A percentile compares a stretch with the other conserved stretches of the same genome.
Conservation (phyloP, 305 asterid genomes). For the Fraxinus latifolia region DNA sequence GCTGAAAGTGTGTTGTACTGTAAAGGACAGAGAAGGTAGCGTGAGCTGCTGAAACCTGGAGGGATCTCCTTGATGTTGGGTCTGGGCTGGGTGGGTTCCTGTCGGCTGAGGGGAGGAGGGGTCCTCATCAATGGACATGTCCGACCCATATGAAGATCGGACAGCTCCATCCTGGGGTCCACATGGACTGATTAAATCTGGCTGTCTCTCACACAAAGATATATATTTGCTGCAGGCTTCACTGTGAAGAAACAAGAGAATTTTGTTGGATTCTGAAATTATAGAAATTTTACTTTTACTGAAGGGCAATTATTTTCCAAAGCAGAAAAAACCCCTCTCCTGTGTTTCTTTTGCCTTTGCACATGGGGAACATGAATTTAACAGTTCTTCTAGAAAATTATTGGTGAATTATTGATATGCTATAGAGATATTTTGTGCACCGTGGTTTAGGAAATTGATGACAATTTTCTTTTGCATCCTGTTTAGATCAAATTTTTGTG, state of each 20-base stretch:
- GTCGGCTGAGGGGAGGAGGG: constrained; percentile 37
- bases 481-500: neutral
- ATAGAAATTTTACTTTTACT: neutral
- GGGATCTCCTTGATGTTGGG: constrained; percentile 19
- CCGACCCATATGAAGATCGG: constrained; percentile 74
- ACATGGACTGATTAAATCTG: constrained; percentile 52
- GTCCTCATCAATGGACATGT: constrained; percentile 79
- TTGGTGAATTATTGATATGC: neutral
- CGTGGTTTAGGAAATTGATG: neutral
- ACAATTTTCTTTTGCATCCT: neutral
- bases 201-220: constrained; percentile 57
- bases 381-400: neutral
- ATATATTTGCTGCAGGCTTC: constrained; percentile 73
- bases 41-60: constrained; percentile 34
- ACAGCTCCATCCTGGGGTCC: constrained; percentile 44
- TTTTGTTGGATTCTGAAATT: neutral
- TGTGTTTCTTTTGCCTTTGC: neutral
- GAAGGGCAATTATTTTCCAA: neutral
- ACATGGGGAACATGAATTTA: neutral
- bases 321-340: neutral
- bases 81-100: constrained; percentile 20
- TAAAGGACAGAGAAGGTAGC: constrained; percentile 32
- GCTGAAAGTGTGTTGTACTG: constrained; percentile 29
- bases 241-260: constrained; percentile 31
- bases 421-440: neutral